Percentiles rank a stretch among this genome's conserved stretches.
These are phyloP conservation scores for Verticillium isaacii DNA, from an alignment of 2,329 filamentous ascomycete genomes.

Conservation along the genomic window DNA sequence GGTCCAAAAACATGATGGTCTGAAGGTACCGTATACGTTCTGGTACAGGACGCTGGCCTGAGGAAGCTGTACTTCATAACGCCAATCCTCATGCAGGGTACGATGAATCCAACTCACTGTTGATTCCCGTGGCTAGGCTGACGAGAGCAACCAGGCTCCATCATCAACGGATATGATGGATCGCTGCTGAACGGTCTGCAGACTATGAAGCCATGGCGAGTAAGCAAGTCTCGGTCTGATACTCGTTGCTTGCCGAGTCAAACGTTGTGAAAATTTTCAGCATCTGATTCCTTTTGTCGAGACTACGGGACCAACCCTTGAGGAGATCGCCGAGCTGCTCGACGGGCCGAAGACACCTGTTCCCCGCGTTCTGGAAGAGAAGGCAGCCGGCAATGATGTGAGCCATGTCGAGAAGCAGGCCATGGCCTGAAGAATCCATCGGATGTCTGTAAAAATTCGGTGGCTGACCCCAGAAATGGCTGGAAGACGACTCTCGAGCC, in stretches of 20 bases:
- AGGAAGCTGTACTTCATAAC: conserved; percentile 50
- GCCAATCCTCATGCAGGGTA: conserved; percentile 46
- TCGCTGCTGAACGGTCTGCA: conserved; percentile 19
- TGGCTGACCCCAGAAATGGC: no score
- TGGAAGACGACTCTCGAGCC: no score
- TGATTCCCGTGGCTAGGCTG: no score
- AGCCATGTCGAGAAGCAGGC: not conserved
- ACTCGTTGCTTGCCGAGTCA: conserved; percentile 37
- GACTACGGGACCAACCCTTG: conserved; percentile 59
- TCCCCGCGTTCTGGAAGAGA: conserved; percentile 14
- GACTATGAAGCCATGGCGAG: not conserved
- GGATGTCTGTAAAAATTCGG: no score
- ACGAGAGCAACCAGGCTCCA: conserved; percentile 19
- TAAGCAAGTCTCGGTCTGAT: no score
- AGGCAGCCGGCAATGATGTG: not conserved
- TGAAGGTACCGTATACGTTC: not conserved
- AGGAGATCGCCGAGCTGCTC: conserved; percentile 63
- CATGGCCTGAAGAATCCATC: not conserved
- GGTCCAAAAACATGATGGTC: no score
- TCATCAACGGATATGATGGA: conserved; percentile 54
- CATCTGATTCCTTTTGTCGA: conserved; percentile 55
- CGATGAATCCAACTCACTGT: no score
- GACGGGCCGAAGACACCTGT: conserved; percentile 54
- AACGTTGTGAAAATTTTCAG: conserved; percentile 39
- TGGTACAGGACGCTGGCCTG: conserved; percentile 52